Conservation (phyloP, 1,284 basidiomycete species). For the Ganoderma sp. region DNA sequence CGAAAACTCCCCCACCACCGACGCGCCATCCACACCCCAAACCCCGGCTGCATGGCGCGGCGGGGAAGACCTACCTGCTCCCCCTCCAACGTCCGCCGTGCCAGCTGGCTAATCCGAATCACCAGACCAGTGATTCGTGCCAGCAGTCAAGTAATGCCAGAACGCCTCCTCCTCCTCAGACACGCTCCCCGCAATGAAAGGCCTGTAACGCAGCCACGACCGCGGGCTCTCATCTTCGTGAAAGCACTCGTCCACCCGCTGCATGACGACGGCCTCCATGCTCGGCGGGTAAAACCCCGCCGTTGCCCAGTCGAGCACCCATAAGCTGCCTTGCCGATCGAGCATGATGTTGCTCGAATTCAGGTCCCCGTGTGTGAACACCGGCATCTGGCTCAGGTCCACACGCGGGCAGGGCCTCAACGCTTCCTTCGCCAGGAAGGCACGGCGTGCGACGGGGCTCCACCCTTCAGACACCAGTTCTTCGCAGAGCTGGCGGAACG, state of each 20-base stretch:
- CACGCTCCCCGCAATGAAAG: constrained; percentile 13
- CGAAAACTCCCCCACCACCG: no score
- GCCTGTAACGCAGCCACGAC: constrained; percentile 7
- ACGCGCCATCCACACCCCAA: no score
- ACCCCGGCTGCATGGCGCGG: no score
- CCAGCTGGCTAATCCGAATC: no score
- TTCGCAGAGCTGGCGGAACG: constrained; percentile 25
- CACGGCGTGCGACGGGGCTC: background rate
- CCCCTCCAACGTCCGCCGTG: no score
- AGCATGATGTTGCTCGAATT: constrained; percentile 32
- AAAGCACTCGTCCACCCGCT: background rate
- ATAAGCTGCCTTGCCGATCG: constrained; percentile 28
- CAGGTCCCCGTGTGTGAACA: constrained; percentile 34
- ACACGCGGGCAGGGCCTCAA: background rate
- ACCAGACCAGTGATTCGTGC: background rate
- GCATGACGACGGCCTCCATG: constrained; percentile 25
- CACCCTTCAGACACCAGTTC: constrained; percentile 11
- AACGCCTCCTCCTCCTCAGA: constrained; percentile 11
- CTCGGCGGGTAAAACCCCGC: constrained; percentile 32
- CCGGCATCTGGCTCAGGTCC: constrained; percentile 15
- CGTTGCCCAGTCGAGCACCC: constrained; percentile 34
- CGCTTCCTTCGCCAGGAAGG: background rate
- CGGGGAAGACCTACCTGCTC: no score
- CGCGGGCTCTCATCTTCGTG: background rate
- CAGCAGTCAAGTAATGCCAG: constrained; percentile 12